Evolutionary conservation across 176 grass and related monocot genomes (phyloP), one percentile per base, ranked within the genome.

Genomic region (Musa acuminata): DNA sequence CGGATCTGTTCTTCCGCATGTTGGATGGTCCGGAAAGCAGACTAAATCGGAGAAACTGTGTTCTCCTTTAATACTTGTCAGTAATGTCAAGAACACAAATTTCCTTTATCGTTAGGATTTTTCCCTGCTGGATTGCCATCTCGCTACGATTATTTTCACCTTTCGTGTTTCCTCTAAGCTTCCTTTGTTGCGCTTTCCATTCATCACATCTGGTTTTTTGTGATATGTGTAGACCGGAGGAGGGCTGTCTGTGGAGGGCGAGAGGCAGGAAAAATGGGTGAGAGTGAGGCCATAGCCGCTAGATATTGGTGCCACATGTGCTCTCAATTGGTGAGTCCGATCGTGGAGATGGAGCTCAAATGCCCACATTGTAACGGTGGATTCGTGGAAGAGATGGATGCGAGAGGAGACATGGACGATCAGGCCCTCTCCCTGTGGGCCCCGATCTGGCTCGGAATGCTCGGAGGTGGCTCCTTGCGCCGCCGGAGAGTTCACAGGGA

Each of bases 241-340:
- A 35, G 29, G 29, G 29, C 29, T 5, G 29, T 35, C 8, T 20
- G 16, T 8, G 57, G 57, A 59, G 57, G 17, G 17, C 25, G 22
- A 67, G 26, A 60, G 29, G 65, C 22, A 29, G 23, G 3, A 14
- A 10, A 71, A 49, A 71, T 51, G 43, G 49, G 68, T 0, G 68
- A 53, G 7, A n/a, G 68, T 0, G 68, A 53, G 7, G n/a, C 52
- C 22, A 12, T 75, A 59, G 64, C 17, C 22, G 68, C 14, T 52
- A 57, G 73, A 67, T 75, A 74, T 68, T 82, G 80, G 80, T 82
- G 80, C 80, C 60, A 82, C 49, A 17, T 23, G 21, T 75, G 71
- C 71, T 73, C 55, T 53, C 80, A 67, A n/a, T 67, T 54, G 52
- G 64, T 82, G 17, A 17, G 19, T 49, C 72, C 73, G 5, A n/a